A percentile compares a stretch with the other conserved stretches of the same genome.
Conservation (phyloP, 2,329 filamentous ascomycete species). For the Lachnellula hyalina region DNA sequence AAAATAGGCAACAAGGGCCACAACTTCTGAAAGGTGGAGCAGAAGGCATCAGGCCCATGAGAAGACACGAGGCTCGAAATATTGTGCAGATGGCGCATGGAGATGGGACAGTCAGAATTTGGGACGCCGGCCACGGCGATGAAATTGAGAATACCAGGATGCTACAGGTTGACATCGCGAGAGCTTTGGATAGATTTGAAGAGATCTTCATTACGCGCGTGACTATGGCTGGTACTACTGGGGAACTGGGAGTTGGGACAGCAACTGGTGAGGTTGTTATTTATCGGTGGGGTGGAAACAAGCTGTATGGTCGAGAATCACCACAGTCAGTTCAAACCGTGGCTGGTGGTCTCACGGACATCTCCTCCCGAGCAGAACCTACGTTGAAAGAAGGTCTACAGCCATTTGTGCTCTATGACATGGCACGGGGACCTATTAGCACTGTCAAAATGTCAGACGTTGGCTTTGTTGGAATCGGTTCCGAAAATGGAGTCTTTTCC, state of each 20-base stretch:
- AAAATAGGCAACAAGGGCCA: slow-evolving; percentile 74
- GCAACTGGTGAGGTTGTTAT: slow-evolving; percentile 78
- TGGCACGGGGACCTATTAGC: slow-evolving; percentile 75
- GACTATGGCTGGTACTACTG: slow-evolving; percentile 73
- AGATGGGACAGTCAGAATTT: slow-evolving; percentile 85
- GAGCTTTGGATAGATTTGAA: slow-evolving; percentile 73
- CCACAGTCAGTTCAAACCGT: slow-evolving; percentile 48
- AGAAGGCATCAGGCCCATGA: slow-evolving; percentile 62
- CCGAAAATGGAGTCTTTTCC: slow-evolving; percentile 72
- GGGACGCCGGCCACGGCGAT: slow-evolving; percentile 88
- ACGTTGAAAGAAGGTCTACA: slow-evolving; percentile 73
- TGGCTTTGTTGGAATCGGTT: slow-evolving; percentile 84
- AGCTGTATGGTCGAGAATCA: slow-evolving; percentile 60
- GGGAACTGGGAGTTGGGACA: slow-evolving; percentile 80
- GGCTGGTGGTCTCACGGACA: slow-evolving; percentile 67
- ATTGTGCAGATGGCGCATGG: slow-evolving; percentile 83
- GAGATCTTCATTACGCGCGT: slow-evolving; percentile 73
- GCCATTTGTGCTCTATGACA: slow-evolving; percentile 75
- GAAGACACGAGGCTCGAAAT: slow-evolving; percentile 76
- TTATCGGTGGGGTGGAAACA: slow-evolving; percentile 84
- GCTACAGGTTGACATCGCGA: slow-evolving; percentile 80
- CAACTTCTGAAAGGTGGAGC: slow-evolving; percentile 74
- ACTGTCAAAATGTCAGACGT: slow-evolving; percentile 83
- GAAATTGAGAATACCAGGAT: slow-evolving; percentile 82
- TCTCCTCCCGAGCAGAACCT: slow-evolving; percentile 66